Conservation (phyloP, 257 asterid genomes). For the Salvia miltiorrhiza region DNA sequence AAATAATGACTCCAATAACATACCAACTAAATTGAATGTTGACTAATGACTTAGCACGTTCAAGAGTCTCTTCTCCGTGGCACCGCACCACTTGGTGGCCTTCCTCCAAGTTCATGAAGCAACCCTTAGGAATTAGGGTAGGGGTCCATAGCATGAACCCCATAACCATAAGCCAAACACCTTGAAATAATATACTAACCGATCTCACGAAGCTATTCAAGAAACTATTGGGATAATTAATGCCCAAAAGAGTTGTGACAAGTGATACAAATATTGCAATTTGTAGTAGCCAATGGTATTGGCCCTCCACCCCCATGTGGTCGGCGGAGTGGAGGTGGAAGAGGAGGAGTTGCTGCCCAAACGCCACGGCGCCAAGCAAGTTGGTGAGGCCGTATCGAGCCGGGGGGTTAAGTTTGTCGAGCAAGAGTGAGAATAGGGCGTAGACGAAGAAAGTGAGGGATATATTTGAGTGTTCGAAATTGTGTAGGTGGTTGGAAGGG, state of each 20-base stretch:
- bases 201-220: conserved; percentile 73
- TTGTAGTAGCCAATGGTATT: conserved; percentile 62
- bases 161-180: conserved; percentile 82
- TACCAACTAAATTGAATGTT: conserved; percentile 84
- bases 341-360: conserved; percentile 67
- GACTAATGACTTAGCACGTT: conserved; percentile 74
- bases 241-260: conserved; percentile 52
- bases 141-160: conserved; percentile 96
- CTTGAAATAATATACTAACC: conserved; percentile 62
- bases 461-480: conserved; percentile 79
- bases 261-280: conserved; percentile 47
- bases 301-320: conserved; percentile 96
- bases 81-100: conserved; percentile 76
- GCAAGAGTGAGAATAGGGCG: conserved; percentile 57
- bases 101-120: conserved; percentile 62
- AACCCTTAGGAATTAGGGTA: conserved; percentile 54
- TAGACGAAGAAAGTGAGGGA: conserved; percentile 60
- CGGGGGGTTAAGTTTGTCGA: conserved; percentile 52
- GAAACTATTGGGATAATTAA: conserved; percentile 53
- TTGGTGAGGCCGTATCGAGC: conserved; percentile 45
- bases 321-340: conserved; percentile 90
- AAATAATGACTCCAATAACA: conserved; percentile 38
- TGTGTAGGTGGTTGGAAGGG: conserved; percentile 80
- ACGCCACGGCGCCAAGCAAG: conserved; percentile 56
- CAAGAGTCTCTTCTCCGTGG: conserved; percentile 50